Evolutionary conservation across 75 land plant species (phyloP), one percentile per base, ranked within the genome.

Genomic region (Ceratopteris richardii): DNA sequence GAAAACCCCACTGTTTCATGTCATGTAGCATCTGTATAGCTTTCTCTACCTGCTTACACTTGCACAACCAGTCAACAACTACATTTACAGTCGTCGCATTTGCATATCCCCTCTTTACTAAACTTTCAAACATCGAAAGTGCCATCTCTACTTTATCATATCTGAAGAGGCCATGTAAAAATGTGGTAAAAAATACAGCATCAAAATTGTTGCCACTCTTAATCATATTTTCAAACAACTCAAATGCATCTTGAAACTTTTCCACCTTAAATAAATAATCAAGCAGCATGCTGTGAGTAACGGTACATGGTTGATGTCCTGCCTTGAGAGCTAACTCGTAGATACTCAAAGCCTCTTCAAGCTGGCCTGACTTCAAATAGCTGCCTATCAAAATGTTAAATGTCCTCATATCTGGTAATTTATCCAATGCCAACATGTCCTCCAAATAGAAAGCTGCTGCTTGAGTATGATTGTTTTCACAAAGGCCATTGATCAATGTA

Each of bases 331-430:
- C 63, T 4, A 63, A 59, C 24, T 62, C 58, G 53, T 69, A 69
- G 18, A 82, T 61, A 61, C 62, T 56, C 19, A 73, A 68, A 14
- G 95, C 91, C 58, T 59, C 54, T 25, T 51, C 33, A 54, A 80
- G 43, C 18, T 77, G 60, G 0, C 91, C 91, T n/a, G 54, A 22
- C 46, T 61, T 75, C 33, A 73, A 81, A 51, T 82, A 77, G 1
- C 60, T 71, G 51, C 81, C 76, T 19, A 90, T 64, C 36, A 87
- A 60, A 60, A 84, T 74, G 52, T 87, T 78, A 58, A 72, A 86
- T 31, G 71, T 71, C 10, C 62, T 60, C 44, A 80, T 70, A 58
- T 72, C 77, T 2, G 84, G 90, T 1, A 18, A 10, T 30, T 74
- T 52, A 20, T 74, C 80, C 39, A 58, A 69, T 12, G 19, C 24